phyloP scores from a whole-genome alignment of 805 yeast species.

The Saccharomyces jurei region DNA sequence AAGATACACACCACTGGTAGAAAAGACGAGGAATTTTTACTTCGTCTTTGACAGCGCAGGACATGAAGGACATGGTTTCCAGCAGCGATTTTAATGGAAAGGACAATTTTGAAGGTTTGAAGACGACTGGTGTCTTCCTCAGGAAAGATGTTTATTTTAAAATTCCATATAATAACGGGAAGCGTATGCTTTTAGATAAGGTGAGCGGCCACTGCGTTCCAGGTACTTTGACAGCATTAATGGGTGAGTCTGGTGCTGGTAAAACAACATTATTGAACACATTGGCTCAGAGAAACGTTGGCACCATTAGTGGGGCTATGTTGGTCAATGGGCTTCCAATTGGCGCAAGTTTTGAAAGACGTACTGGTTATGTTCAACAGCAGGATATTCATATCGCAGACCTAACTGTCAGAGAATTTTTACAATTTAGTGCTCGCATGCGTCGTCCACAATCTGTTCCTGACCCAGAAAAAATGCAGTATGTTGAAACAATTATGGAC shows the following conservation, averaged over 20 bases:
- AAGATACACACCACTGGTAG: conserved; percentile 20
- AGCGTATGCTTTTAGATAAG: conserved; percentile 46
- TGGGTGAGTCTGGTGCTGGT: conserved; percentile 75
- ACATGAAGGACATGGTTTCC: conserved; percentile 13
- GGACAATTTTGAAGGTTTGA: conserved; percentile 22
- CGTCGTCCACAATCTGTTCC: conserved; percentile 49
- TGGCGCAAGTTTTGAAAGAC: conserved; percentile 45
- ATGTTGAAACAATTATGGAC: conserved; percentile 56
- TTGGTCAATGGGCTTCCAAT: conserved; percentile 49
- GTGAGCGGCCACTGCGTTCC: conserved; percentile 74
- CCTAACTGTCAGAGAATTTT: conserved; percentile 64
- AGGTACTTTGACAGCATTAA: conserved; percentile 64
- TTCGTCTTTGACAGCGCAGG: conserved; percentile 10
- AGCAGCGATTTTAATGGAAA: conserved; percentile 2
- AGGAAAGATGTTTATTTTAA: conserved; percentile 67
- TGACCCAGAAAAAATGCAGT: conserved; percentile 45
- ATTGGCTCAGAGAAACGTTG: conserved; percentile 57
- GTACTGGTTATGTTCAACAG: conserved; percentile 65
- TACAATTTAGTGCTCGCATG: conserved; percentile 52
- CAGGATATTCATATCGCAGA: conserved; percentile 59
- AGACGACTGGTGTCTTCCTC: conserved; percentile 43
- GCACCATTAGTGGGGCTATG: conserved; percentile 56
- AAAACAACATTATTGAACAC: conserved; percentile 63
- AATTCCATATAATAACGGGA: conserved; percentile 48
- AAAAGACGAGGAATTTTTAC: conserved; percentile 7